Base-by-base conservation (phyloP, 2,329 filamentous ascomycete genomes). In the Colletotrichum orbiculare region DNA sequence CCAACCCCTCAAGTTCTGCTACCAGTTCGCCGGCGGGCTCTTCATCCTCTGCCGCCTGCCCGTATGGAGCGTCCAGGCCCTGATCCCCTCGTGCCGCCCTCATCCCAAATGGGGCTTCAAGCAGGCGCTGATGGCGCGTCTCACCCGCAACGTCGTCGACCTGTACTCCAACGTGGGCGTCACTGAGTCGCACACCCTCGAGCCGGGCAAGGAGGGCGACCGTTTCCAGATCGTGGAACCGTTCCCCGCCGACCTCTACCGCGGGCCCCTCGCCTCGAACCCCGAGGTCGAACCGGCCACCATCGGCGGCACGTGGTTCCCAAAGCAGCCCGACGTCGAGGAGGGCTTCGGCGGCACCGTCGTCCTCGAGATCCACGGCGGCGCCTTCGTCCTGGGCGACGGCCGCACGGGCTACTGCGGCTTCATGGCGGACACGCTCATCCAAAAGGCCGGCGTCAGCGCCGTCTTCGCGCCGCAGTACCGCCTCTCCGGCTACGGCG, bases 301-400 rank as follows among this genome's bases (percentile, higher is more conserved):
- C 3, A 39, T 73, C 13, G 71, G 70, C 15, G 60, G 65, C 33
- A 72, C 70, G 4, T 73, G 71, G 71, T 71, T 70, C 9, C 71
- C 71, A 4, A 61, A 64, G 33, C 54, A 54, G 17, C 69, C 70
- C 7, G 52, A 61, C 17, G 38, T 49, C 13, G 59, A 56, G 33
- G 49, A 42, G 33, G 12, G 67, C 67, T 11, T 61, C 48, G 13
- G 42, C 12, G 59, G 59, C 59, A 39, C n/a, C 43, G 69, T 73
- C 6, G 66, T 66, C 8, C 66, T 77, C 37, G 75, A 77, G 45
- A 69, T 77, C 46, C 75, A 77, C 58, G 75, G 75, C 33, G 74
- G 75, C 8, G 75, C 68, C 17, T 76, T 70, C 62, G 72, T 74
- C 12, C 66, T 77, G 12, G 73, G 74, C 10, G 69, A 71, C 37